phyloP scores from a whole-genome alignment of 768 basidiomycete genomes.

The Tulasnella sp. region DNA sequence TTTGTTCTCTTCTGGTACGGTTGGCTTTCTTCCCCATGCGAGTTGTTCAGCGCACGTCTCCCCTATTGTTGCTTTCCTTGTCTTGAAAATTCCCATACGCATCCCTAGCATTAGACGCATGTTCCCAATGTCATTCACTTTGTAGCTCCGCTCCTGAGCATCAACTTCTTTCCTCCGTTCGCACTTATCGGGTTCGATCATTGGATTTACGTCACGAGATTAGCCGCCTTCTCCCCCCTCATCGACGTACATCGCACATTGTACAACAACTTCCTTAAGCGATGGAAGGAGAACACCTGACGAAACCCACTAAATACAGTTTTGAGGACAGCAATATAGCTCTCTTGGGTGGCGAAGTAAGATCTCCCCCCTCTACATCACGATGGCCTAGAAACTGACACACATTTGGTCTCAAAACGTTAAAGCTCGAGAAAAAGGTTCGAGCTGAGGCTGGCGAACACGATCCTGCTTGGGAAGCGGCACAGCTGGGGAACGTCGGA shows the following conservation, averaged over 20 bases:
- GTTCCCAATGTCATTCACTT: slow-evolving; percentile 20
- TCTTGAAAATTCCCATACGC: slow-evolving; percentile 20
- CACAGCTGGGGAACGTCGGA: slow-evolving; percentile 49
- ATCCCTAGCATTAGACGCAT: slow-evolving; percentile 20
- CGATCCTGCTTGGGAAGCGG: slow-evolving; percentile 57
- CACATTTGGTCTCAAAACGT: background rate
- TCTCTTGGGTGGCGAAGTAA: slow-evolving; percentile 64
- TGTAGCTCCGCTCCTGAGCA: slow-evolving; percentile 16
- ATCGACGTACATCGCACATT: slow-evolving; percentile 13
- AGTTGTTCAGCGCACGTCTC: slow-evolving; percentile 4
- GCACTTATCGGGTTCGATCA: slow-evolving; percentile 19
- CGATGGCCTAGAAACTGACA: background rate
- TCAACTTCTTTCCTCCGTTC: background rate
- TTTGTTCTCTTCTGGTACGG: slow-evolving; percentile 18
- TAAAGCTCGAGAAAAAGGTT: slow-evolving; percentile 61
- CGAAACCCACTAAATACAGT: slow-evolving; percentile 55
- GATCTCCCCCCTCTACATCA: slow-evolving; percentile 37
- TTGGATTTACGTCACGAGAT: background rate
- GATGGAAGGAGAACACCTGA: slow-evolving; percentile 46
- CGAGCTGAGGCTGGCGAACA: slow-evolving; percentile 56
- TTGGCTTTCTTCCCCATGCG: slow-evolving; percentile 7
- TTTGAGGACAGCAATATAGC: slow-evolving; percentile 68
- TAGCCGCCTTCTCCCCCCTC: slow-evolving; percentile 18
- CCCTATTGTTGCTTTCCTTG: slow-evolving; percentile 13
- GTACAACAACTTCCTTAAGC: background rate